phyloP scores from a whole-genome alignment of 805 yeast species.

The Starmera pachycereana region DNA sequence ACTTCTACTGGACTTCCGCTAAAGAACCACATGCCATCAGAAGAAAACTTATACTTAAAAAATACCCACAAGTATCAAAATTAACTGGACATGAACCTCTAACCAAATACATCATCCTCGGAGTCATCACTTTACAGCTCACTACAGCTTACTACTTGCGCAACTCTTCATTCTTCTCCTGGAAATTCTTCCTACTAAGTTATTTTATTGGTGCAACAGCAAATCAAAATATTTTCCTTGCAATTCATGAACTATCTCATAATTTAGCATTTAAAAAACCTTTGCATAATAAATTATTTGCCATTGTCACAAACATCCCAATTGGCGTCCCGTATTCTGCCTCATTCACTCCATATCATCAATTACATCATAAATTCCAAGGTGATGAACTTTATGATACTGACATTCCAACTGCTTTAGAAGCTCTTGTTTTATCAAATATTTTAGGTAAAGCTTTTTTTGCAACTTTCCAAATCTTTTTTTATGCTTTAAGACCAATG shows the following conservation, averaged over 20 bases:
- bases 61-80: conserved; percentile 71
- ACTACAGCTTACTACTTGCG: conserved; percentile 51
- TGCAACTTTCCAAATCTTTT: conserved; percentile 80
- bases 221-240: conserved; percentile 74
- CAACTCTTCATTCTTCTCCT: conserved; percentile 39
- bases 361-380: conserved; percentile 80
- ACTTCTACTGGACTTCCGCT: conserved; percentile 77
- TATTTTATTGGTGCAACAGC: conserved; percentile 81
- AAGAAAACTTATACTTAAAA: conserved; percentile 60
- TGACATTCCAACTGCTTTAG: conserved; percentile 75
- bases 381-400: conserved; percentile 83
- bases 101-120: conserved; percentile 65
- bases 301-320: conserved; percentile 72
- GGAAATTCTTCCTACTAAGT: conserved; percentile 50
- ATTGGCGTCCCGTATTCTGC: conserved; percentile 89
- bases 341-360: conserved; percentile 78
- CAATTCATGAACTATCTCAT: conserved; percentile 83
- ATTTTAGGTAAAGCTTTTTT: conserved; percentile 84
- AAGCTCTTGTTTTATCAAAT: conserved; percentile 63
- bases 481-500: conserved; percentile 87
- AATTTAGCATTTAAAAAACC: conserved; percentile 78
- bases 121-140: conserved; percentile 63
- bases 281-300: conserved; percentile 61
- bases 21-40: conserved; percentile 74
- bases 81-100: conserved; percentile 79